Percentiles rank a stretch among this genome's conserved stretches.
phyloP scores from a whole-genome alignment of 768 basidiomycete species.

The Agrocybe pediades region DNA sequence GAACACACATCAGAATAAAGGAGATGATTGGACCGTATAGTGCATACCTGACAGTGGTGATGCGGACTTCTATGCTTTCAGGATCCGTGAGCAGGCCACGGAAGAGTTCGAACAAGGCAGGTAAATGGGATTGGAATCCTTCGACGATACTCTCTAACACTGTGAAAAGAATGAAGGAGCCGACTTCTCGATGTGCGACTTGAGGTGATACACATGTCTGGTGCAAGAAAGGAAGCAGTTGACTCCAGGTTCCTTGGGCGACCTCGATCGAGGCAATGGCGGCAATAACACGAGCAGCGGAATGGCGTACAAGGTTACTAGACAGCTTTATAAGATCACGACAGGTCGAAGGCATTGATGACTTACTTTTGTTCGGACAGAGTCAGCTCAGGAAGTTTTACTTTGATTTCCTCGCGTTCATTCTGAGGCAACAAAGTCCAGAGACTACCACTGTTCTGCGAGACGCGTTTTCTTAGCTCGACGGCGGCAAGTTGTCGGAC shows the following conservation, averaged over 20 bases:
- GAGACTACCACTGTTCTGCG: constrained; percentile 74
- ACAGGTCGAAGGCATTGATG: constrained; percentile 6
- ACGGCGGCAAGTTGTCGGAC: constrained; percentile 97
- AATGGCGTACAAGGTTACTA: constrained; percentile 90
- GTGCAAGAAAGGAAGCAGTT: constrained; percentile 86
- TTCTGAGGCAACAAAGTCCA: constrained; percentile 75
- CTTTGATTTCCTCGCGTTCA: constrained; percentile 83
- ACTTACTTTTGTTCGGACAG: constrained; percentile 77
- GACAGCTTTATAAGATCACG: constrained; percentile 13
- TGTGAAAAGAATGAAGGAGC: constrained; percentile 85
- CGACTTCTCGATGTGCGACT: constrained; percentile 86
- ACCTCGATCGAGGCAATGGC: constrained; percentile 92
- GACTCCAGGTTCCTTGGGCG: constrained; percentile 75
- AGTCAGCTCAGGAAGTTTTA: constrained; percentile 75
- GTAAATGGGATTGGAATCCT: constrained; percentile 78
- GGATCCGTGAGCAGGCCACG: constrained; percentile 72
- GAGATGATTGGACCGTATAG: not conserved
- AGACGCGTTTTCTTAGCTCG: constrained; percentile 92
- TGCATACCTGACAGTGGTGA: constrained; percentile 80
- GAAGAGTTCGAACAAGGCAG: constrained; percentile 81
- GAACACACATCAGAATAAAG: constrained; percentile 6
- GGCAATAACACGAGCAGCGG: constrained; percentile 89
- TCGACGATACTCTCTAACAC: constrained; percentile 92
- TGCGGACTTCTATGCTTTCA: constrained; percentile 86
- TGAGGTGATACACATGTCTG: constrained; percentile 69